A percentile compares a stretch with the other conserved stretches of the same genome.
These are phyloP conservation scores for Starmerella davenportii DNA, from an alignment of 805 yeast species.

Conservation along the genomic window DNA sequence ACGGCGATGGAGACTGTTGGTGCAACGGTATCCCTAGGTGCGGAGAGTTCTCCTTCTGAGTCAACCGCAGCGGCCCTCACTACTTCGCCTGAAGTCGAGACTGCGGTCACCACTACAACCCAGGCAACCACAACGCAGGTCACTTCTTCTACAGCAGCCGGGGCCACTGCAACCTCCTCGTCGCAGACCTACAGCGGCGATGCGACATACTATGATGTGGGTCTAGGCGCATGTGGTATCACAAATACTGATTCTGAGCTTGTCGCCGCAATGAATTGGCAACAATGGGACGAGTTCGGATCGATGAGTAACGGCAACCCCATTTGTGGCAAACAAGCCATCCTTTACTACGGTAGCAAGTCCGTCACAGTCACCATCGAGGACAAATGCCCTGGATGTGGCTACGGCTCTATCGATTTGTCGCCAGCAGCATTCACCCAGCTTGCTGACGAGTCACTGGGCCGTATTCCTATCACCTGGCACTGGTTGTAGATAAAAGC, in stretches of 20 bases:
- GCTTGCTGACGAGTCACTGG: conserved; percentile 35
- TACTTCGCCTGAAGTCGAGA: background rate
- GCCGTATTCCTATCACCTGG: conserved; percentile 41
- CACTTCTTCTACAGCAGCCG: conserved; percentile 1
- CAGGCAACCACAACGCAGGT: background rate
- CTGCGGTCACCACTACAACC: background rate
- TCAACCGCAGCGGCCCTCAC: background rate
- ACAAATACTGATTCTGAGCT: conserved; percentile 30
- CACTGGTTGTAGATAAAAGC: conserved; percentile 9
- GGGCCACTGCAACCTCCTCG: conserved; percentile 8
- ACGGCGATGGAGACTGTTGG: background rate
- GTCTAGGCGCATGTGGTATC: conserved; percentile 40
- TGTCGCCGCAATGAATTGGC: conserved; percentile 35
- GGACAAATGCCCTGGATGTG: conserved; percentile 42
- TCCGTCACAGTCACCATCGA: conserved; percentile 39
- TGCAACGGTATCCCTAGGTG: background rate
- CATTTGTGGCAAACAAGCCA: conserved; percentile 36
- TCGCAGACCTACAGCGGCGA: conserved; percentile 20
- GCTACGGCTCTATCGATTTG: conserved; percentile 34
- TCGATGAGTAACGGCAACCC: conserved; percentile 28
- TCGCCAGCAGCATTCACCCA: conserved; percentile 41
- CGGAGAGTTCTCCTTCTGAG: background rate
- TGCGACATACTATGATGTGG: conserved; percentile 24
- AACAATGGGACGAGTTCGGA: conserved; percentile 25
- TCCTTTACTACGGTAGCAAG: conserved; percentile 31